Evolutionary conservation across 352 stramenopile genomes (phyloP).

Genomic region (Pythium apleroticum): DNA sequence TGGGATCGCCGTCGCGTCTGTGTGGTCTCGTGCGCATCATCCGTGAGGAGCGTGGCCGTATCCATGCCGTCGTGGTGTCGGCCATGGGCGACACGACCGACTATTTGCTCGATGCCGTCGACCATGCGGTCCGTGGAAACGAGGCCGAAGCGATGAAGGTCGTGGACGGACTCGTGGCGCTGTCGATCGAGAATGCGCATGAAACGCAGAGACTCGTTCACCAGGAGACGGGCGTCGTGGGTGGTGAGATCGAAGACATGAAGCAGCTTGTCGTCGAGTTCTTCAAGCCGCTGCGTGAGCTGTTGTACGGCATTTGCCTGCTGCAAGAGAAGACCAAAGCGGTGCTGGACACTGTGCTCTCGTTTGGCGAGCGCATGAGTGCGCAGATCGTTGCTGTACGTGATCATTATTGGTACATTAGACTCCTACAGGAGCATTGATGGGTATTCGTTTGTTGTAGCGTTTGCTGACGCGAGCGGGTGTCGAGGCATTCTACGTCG

Average conservation of each 20-base stretch:
- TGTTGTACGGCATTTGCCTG: slow-evolving; percentile 74
- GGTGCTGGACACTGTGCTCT: slow-evolving; percentile 72
- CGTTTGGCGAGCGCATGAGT: slow-evolving; percentile 77
- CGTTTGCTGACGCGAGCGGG: slow-evolving; percentile 52
- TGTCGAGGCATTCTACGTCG: slow-evolving; percentile 63
- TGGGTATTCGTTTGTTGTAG: slow-evolving; percentile 1
- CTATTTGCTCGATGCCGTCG: slow-evolving; percentile 62
- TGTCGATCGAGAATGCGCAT: slow-evolving; percentile 69
- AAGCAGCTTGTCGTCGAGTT: slow-evolving; percentile 47
- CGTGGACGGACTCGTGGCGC: slow-evolving; percentile 57
- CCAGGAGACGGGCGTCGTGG: slow-evolving; percentile 17
- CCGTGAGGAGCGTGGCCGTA: slow-evolving; percentile 49
- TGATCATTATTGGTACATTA: neutral
- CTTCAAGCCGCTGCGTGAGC: slow-evolving; percentile 73
- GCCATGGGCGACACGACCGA: slow-evolving; percentile 84
- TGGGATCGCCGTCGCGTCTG: slow-evolving; percentile 62
- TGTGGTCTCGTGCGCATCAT: slow-evolving; percentile 68
- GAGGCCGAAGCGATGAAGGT: slow-evolving; percentile 39
- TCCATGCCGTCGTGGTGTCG: slow-evolving; percentile 74
- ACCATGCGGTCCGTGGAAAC: slow-evolving; percentile 56
- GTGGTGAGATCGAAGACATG: slow-evolving; percentile 51
- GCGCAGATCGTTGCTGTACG: slow-evolving; percentile 66
- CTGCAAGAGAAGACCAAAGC: slow-evolving; percentile 73
- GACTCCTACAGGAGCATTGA: neutral
- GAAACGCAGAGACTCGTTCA: slow-evolving; percentile 53